Conservation (phyloP, 139 green algal genomes). For the Chlamydomonas schloesseri region DNA sequence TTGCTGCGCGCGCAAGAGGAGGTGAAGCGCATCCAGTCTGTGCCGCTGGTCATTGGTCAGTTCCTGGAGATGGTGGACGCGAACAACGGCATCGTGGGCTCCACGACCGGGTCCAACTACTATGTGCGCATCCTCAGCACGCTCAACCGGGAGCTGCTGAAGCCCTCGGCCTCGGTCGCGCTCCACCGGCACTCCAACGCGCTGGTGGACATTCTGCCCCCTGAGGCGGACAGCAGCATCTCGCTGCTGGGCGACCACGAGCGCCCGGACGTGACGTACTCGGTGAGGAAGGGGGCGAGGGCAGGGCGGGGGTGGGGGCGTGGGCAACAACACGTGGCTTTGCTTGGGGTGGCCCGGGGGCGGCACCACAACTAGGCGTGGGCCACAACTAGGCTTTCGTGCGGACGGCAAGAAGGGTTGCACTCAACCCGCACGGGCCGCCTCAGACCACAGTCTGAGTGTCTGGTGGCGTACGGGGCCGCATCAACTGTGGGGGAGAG, state of each 20-base stretch:
- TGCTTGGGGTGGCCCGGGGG: no score
- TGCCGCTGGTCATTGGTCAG: slow-evolving; percentile 99
- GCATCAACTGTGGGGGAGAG: no score
- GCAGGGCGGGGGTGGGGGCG: not conserved
- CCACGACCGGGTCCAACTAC: slow-evolving; percentile 92
- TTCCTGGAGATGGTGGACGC: slow-evolving; percentile 99
- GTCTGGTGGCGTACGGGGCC: no score
- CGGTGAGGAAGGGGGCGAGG: slow-evolving; percentile 47
- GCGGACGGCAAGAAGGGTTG: no score
- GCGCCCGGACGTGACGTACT: slow-evolving; percentile 95
- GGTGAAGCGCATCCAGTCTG: slow-evolving; percentile 98
- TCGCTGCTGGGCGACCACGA: slow-evolving; percentile 93
- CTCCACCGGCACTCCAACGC: slow-evolving; percentile 98
- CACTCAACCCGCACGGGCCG: no score
- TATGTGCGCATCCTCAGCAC: slow-evolving; percentile 97
- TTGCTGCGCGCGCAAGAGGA: slow-evolving; percentile 98
- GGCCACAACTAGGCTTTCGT: no score
- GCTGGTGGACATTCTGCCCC: slow-evolving; percentile 98
- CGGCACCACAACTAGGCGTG: no score
- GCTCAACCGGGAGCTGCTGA: slow-evolving; percentile 97
- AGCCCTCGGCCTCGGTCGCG: slow-evolving; percentile 93
- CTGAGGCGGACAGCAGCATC: slow-evolving; percentile 98
- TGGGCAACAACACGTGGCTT: no score
- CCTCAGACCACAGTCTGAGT: no score
- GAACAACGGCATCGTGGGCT: slow-evolving; percentile 97